These are phyloP conservation scores for Bryoglossum gracile DNA, from an alignment of 495 filamentous ascomycete species.

Conservation along the genomic window DNA sequence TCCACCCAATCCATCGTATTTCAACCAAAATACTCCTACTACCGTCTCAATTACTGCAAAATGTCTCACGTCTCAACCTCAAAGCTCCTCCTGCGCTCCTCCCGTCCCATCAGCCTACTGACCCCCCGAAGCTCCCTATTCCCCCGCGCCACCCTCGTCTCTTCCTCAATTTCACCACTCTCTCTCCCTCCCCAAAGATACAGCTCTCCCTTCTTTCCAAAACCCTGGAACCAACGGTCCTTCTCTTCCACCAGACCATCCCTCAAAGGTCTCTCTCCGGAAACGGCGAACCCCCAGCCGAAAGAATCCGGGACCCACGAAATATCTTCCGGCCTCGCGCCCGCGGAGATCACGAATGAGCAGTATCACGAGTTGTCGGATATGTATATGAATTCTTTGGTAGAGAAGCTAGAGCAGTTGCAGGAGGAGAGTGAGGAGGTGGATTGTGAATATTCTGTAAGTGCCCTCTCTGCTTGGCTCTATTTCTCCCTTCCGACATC, in stretches of 20 bases:
- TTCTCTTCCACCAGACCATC: slow-evolving; percentile 12
- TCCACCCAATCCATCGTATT: background rate
- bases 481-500: no score
- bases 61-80: slow-evolving; percentile 14
- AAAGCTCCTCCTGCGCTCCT: slow-evolving; percentile 3
- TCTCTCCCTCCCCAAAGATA: background rate
- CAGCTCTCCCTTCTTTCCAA: background rate
- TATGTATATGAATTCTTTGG: slow-evolving; percentile 48
- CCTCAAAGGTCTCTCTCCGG: slow-evolving; percentile 25
- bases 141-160: no score
- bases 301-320: slow-evolving; percentile 12
- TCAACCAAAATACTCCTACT: slow-evolving; percentile 6
- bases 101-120: background rate
- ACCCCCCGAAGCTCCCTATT: background rate
- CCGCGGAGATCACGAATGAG: slow-evolving; percentile 19
- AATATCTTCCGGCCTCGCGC: slow-evolving; percentile 1
- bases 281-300: slow-evolving; percentile 20
- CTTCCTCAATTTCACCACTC: background rate
- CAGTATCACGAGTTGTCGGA: slow-evolving; percentile 44
- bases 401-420: slow-evolving; percentile 57
- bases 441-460: slow-evolving; percentile 56
- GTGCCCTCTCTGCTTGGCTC: slow-evolving; percentile 19
- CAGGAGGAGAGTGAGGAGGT: slow-evolving; percentile 55
- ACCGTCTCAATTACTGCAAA: background rate
- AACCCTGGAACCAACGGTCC: no score